Evolutionary conservation across 1,284 basidiomycete species (phyloP).

Genomic region (Amylostereum areolatum): DNA sequence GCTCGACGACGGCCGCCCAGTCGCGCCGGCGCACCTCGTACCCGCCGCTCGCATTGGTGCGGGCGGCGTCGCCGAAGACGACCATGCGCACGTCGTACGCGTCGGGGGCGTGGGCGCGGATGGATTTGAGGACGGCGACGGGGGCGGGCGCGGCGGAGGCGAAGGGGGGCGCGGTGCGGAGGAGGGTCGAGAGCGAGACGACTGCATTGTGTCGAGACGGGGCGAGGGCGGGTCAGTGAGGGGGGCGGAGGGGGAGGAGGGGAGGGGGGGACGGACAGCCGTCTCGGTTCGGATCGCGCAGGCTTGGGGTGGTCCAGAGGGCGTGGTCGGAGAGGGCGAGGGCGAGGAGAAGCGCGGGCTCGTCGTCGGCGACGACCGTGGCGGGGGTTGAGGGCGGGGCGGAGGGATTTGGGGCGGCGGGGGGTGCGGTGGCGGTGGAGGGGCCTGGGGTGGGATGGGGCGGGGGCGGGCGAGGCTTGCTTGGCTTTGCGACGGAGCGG

Average conservation of each 20-base stretch:
- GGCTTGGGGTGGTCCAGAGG: slow-evolving; percentile 50
- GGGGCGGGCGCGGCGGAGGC: slow-evolving; percentile 20
- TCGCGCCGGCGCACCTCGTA: slow-evolving; percentile 58
- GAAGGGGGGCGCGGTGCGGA: slow-evolving; percentile 32
- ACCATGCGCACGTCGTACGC: slow-evolving; percentile 57
- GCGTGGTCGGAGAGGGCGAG: slow-evolving; percentile 63
- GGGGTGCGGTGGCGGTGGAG: slow-evolving; percentile 5
- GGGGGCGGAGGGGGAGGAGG: no score
- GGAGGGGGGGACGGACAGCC: slow-evolving; percentile 40
- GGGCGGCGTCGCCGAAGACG: slow-evolving; percentile 35
- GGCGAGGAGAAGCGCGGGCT: slow-evolving; percentile 41
- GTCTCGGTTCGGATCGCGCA: slow-evolving; percentile 39
- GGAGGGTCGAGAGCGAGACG: slow-evolving; percentile 49
- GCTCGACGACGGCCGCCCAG: slow-evolving; percentile 25
- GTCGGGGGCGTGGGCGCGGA: slow-evolving; percentile 38
- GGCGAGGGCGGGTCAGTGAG: no score
- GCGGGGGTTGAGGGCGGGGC: neutral
- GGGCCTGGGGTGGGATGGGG: no score
- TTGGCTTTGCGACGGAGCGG: slow-evolving; percentile 7
- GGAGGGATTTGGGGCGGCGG: slow-evolving; percentile 2
- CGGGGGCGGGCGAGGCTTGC: no score
- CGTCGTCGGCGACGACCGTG: slow-evolving; percentile 26
- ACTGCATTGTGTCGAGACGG: slow-evolving; percentile 28
- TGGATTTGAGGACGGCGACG: slow-evolving; percentile 42
- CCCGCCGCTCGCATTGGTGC: slow-evolving; percentile 26